Evolutionary conservation across 225 moss, liverwort and hornwort species (phyloP), one percentile per base, ranked within the genome.

Genomic region (Antitrichia curtipendula): DNA sequence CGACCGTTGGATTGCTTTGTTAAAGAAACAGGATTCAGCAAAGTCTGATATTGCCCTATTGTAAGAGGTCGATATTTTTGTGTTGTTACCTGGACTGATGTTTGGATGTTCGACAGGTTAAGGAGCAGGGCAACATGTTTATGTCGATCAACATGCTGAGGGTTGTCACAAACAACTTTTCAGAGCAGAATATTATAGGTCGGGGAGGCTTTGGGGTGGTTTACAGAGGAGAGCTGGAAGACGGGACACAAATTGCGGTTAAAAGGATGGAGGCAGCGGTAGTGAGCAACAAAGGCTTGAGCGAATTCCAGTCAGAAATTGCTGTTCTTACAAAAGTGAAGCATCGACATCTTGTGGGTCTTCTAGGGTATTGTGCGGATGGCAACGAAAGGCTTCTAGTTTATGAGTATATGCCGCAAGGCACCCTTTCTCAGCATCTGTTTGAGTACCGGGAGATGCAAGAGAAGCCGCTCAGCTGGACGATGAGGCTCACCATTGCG

Each of bases 221-320:
- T 19, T 91, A 91, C 81, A 75, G 91, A 84, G 91, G 91, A 29
- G 89, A 91, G 76, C 76, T 91, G 22, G 84, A 87, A 45, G 91
- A 91, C 47, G 87, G 91, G 74, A 91, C 87, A 20, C 91, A 91
- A 82, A 90, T 94, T 74, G 94, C 94, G 9, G 94, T 94, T 45
- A 94, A 94, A 79, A 88, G 94, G 76, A 94, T 94, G 94, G 93
- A 94, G 53, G 94, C 94, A 24, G 90, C 94, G 18, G 92, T 94
- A 13, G 94, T 94, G 81, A 91, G 89, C 88, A 94, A 76, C 89
- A 94, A 94, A 69, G 94, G 94, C 27, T 73, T 94, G 68, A 93
- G 82, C 57, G 94, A 93, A 75, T 94, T 94, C 54, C 94, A 94
- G 70, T 93, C 94, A 4, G 94, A 94, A 84, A 94, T 94, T 50